Evolutionary conservation across 106 monocot species (phyloP).

Genomic region (Dioscorea alata): DNA sequence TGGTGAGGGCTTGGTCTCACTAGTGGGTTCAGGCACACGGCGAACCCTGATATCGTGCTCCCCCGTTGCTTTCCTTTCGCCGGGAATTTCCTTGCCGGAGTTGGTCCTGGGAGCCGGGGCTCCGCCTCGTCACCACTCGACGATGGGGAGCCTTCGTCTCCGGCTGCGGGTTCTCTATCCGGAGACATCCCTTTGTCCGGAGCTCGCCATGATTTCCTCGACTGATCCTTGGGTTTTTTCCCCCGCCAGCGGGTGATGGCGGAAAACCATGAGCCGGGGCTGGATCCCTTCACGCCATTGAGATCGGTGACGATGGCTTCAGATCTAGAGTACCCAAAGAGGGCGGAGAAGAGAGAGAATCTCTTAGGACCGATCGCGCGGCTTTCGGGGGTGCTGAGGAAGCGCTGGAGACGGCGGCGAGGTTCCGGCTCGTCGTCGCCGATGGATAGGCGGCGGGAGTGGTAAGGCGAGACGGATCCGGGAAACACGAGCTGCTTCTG

Average conservation of each 20-base stretch:
- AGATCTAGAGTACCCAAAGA: constrained; percentile 15
- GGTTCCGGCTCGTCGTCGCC: constrained; percentile 1
- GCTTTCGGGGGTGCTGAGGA: constrained; percentile 38
- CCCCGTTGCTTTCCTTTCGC: neutral
- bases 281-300: neutral
- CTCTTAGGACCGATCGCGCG: constrained; percentile 1
- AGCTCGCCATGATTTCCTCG: neutral
- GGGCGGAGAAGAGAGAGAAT: constrained; percentile 11
- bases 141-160: constrained; percentile 4
- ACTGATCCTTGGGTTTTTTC: neutral
- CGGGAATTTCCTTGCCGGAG: neutral
- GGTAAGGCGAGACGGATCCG: constrained; percentile 32
- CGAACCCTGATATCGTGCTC: constrained; percentile 23
- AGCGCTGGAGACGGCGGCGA: constrained; percentile 9
- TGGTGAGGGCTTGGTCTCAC: constrained; percentile 17
- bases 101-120: neutral
- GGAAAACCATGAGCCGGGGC: constrained; percentile 15
- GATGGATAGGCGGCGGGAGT: constrained; percentile 21
- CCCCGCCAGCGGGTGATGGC: constrained; percentile 8
- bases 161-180: neutral
- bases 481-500: constrained; percentile 13
- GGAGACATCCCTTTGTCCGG: constrained; percentile 20
- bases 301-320: neutral
- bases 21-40: constrained; percentile 48
- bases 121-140: constrained; percentile 25